Evolutionary conservation across 495 filamentous ascomycete species (phyloP).

Genomic region (Hypoxylon subgilvum): DNA sequence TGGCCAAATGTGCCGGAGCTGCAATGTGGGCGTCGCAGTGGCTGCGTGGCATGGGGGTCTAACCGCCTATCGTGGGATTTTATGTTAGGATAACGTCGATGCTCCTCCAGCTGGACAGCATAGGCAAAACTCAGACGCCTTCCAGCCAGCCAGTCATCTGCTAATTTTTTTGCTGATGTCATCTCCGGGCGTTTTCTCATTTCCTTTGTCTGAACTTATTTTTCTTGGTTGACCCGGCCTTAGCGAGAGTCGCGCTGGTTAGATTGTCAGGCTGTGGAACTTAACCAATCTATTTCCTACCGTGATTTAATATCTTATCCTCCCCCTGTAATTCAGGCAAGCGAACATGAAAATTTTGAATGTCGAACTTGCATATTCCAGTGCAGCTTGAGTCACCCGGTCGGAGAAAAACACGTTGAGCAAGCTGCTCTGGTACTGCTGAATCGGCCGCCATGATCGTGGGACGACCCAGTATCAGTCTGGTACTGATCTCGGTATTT

Average conservation of each 20-base stretch:
- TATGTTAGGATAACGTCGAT: too few species aligned
- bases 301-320: neutral
- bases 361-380: neutral
- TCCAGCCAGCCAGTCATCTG: too few species aligned
- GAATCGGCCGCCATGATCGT: conserved; percentile 11
- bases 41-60: neutral
- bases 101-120: too few species aligned
- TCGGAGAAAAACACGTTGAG: neutral
- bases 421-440: neutral
- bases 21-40: neutral
- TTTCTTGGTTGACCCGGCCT: neutral
- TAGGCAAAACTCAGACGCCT: too few species aligned
- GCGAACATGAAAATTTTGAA: neutral
- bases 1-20: neutral
- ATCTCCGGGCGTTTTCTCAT: neutral
- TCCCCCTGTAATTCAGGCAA: neutral
- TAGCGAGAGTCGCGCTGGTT: neutral
- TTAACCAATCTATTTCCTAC: too few species aligned
- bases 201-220: neutral
- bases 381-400: neutral
- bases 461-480: conserved; percentile 15
- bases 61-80: neutral
- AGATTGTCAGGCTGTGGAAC: neutral
- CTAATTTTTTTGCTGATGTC: conserved; percentile 2
- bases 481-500: conserved; percentile 10